Base-by-base conservation (phyloP, 306 rosid genomes). In the Citrullus colocynthis region DNA sequence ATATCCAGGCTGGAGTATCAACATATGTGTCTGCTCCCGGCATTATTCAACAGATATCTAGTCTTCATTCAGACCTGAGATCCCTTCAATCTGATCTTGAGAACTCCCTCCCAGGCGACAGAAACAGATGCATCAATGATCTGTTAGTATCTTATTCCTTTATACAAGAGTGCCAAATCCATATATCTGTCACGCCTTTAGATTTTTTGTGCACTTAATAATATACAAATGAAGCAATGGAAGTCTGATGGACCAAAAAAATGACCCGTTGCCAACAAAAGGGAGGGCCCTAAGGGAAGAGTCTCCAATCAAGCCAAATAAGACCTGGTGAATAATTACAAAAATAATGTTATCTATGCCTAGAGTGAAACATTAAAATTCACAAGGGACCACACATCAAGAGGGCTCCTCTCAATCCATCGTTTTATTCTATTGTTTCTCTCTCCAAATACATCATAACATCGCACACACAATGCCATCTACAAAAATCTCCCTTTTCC, bases 1-100 rank as follows among this genome's bases (percentile, higher is more conserved):
- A 95, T 84, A 86, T 93, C 80, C 99, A 92, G 85, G 88, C 93
- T 59, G 85, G 92, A 73, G 64, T 84, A 78, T 90, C 97, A 51
- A 89, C 97, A 9, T 92, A 95, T 82, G 93, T 95, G 72, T 95
- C 99, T 17, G 99, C 99, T 81, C 99, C 99, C 2, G 99, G 97
- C 76, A 95, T 95, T 84, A 91, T 95, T 64, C 97, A 90, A 78
- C 97, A 92, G 88, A 89, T 90, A 87, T 90, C 96, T 71, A 83
- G 91, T 84, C 97, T 95, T 80, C 91, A 88, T 80, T 89, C 97
- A 69, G 97, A 92, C 77, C 83, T 95, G 82, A 86, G 82, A 91
- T 82, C 88, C 77, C 93, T 95, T 82, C 96, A 95, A 79, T 89
- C 90, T 1, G 97, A 90, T 82, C 97, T 92, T 72, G 96, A 95